Conservation (phyloP, 306 rosid genomes). For the Castanopsis chinensis region DNA sequence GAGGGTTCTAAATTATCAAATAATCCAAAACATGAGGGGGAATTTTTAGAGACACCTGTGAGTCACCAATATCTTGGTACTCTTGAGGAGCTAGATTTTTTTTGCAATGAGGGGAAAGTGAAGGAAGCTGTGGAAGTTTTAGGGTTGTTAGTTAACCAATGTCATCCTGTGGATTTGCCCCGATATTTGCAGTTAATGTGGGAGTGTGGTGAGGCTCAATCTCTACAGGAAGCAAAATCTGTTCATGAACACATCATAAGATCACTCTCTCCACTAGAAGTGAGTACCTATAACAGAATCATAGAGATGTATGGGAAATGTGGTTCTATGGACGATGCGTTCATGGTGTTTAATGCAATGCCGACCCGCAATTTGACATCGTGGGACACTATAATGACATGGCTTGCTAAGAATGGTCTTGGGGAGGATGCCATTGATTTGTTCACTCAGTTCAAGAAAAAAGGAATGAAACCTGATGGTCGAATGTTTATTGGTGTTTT, state of each 20-base stretch:
- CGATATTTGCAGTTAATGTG: too few species aligned
- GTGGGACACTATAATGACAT: constrained; percentile 75
- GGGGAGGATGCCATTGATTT: constrained; percentile 5
- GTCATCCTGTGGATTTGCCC: too few species aligned
- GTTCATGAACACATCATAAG: too few species aligned
- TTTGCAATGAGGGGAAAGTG: constrained; percentile 65
- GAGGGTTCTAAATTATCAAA: constrained; percentile 31
- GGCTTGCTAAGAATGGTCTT: constrained; percentile 5
- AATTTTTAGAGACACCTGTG: constrained; percentile 9
- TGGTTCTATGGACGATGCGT: constrained; percentile 53
- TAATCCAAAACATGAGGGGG: constrained; percentile 28
- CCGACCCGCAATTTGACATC: constrained; percentile 64
- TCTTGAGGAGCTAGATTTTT: constrained; percentile 56
- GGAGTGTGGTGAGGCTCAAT: too few species aligned
- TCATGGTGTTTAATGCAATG: constrained; percentile 54
- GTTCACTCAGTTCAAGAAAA: constrained; percentile 58
- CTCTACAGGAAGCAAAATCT: too few species aligned
- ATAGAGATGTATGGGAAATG: too few species aligned
- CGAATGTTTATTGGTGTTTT: constrained; percentile 66
- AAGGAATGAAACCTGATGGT: constrained; percentile 66
- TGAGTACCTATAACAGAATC: too few species aligned
- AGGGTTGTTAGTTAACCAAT: too few species aligned
- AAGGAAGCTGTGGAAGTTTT: constrained; percentile 49
- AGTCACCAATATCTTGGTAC: constrained; percentile 20
- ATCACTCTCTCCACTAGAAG: too few species aligned